Base-by-base conservation (phyloP, 2,329 filamentous ascomycete species). In the Chlorencoelia australis region DNA sequence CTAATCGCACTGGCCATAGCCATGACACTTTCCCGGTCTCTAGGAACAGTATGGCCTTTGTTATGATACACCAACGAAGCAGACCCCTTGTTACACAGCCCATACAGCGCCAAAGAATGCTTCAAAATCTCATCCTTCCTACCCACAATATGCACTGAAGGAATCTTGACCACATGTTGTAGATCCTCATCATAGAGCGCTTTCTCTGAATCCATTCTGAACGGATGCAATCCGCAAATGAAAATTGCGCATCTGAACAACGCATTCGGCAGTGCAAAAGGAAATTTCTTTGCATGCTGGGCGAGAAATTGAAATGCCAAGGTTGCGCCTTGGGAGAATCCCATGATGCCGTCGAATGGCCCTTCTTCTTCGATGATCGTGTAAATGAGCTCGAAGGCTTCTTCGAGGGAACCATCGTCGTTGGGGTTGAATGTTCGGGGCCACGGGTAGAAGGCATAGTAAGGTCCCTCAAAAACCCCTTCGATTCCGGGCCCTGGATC, bases 51-150 rank as follows among this genome's bases (percentile, higher is more conserved):
- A 47, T 81, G 76, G 0, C 76, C 75, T 48, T 77, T 78, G 2
- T 71, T 75, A 39, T 77, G 74, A 43, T 81, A 75, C 42, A 80
- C 79, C 7, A 80, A 63, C 24, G 66, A 65, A 0, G 75, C 74
- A 2, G 61, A 69, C 37, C 79, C 73, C 2, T 67, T 67, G 33
- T 79, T 71, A 43, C 75, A 81, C n/a, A 77, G 65, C 43, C 75
- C 75, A 58, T 71, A 79, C 2, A 80, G 63, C 0, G 75, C 72
- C 55, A 79, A 64, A 7, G 72, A 73, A 0, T 75, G 74, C 25
- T 75, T 64, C 3, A 78, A 64, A 44, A 78, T 79, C 0, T 75
- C 75, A 45, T 81, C 75, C 35, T 66, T 53, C 5, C 68, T 71
- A 9, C 70, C 70, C 34, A 74, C 68, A 6, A 29, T 21, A 18